phyloP scores from a whole-genome alignment of 345 rosid genomes.

The Corchorus olitorius region DNA sequence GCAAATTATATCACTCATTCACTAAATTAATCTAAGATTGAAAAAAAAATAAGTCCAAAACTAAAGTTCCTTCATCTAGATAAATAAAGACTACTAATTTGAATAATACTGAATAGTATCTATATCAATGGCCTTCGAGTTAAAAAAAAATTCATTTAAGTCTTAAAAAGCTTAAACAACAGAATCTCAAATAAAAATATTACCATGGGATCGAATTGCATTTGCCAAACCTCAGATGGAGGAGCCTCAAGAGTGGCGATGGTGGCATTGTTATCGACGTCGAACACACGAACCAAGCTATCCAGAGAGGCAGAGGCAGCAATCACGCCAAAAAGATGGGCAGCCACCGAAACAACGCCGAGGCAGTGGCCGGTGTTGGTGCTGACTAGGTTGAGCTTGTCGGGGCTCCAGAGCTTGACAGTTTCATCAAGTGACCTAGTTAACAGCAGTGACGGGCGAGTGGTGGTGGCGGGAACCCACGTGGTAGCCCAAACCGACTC shows the following conservation, averaged over 20 bases:
- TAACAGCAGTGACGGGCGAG: constrained; percentile 68
- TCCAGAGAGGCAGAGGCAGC: constrained; percentile 96
- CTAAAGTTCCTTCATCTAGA: too few relatives aligned
- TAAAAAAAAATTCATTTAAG: too few relatives aligned
- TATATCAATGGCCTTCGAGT: too few relatives aligned
- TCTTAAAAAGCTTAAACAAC: neutral
- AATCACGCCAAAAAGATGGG: constrained; percentile 94
- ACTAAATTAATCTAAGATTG: too few relatives aligned
- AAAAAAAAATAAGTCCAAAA: too few relatives aligned
- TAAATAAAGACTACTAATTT: too few relatives aligned
- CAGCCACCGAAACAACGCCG: constrained; percentile 93
- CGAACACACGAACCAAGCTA: constrained; percentile 92
- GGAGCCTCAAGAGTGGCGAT: constrained; percentile 94
- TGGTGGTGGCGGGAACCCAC: constrained; percentile 78
- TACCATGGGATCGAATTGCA: constrained; percentile 95
- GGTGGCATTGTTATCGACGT: constrained; percentile 86
- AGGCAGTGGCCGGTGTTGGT: constrained; percentile 92
- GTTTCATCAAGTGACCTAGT: constrained; percentile 96
- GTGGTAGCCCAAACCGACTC: constrained; percentile 94
- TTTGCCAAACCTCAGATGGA: constrained; percentile 96
- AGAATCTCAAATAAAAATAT: neutral
- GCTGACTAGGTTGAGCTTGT: constrained; percentile 71
- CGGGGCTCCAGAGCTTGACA: constrained; percentile 81
- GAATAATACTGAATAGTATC: too few relatives aligned
- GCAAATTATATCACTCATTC: too few relatives aligned